Conservation (phyloP, 208 protist species). For the Strigomonas culicis region DNA sequence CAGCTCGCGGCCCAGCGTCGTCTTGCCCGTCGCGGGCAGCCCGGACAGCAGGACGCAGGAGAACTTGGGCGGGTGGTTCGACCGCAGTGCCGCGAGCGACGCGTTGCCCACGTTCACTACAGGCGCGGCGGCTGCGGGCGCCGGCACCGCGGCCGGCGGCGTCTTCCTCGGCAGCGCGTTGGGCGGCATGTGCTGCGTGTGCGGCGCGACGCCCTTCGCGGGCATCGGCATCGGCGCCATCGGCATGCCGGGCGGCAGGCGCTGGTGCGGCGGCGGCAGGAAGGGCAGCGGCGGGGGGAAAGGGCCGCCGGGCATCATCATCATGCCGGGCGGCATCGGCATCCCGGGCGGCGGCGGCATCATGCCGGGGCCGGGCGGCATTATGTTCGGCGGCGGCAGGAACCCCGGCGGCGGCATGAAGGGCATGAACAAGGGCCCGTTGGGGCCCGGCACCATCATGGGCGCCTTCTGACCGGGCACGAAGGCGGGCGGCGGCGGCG, state of each 20-base stretch:
- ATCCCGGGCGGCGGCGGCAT: slow-evolving; percentile 17
- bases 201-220: neutral
- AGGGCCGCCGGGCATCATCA: slow-evolving; percentile 8
- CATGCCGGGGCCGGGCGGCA: slow-evolving; percentile 5
- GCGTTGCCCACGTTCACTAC: slow-evolving; percentile 7
- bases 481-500: neutral
- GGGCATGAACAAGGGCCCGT: neutral
- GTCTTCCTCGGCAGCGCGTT: neutral
- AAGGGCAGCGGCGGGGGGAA: neutral
- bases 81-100: slow-evolving; percentile 16
- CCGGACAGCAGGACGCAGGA: slow-evolving; percentile 47
- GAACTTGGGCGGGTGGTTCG: slow-evolving; percentile 87
- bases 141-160: neutral
- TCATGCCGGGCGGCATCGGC: slow-evolving; percentile 17
- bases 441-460: slow-evolving; percentile 1
- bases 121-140: slow-evolving; percentile 47
- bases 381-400: neutral
- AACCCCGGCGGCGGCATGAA: slow-evolving; percentile 19
- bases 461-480: slow-evolving; percentile 6
- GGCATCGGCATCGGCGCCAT: neutral
- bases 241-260: slow-evolving; percentile 1
- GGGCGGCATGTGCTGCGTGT: neutral
- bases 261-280: slow-evolving; percentile 14
- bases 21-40: slow-evolving; percentile 19
- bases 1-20: slow-evolving; percentile 5